These are phyloP conservation scores for Mycena chlorophos DNA, from an alignment of 768 basidiomycete species.

Conservation along the genomic window DNA sequence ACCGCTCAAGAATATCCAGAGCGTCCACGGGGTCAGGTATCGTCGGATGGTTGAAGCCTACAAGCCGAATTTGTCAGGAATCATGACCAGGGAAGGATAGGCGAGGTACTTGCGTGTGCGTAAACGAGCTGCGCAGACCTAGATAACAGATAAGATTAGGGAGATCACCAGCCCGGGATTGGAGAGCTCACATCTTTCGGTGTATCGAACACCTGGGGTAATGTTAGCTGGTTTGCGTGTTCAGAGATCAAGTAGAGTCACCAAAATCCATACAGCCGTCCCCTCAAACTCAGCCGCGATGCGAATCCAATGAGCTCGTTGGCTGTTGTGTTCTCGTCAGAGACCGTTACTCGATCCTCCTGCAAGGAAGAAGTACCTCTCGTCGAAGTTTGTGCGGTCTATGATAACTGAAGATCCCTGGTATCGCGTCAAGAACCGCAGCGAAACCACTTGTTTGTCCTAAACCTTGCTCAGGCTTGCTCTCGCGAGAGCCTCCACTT, in stretches of 20 bases:
- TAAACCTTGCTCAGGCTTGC: too few relatives aligned
- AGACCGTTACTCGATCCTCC: neutral
- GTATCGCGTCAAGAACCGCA: too few relatives aligned
- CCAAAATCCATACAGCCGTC: constrained; percentile 68
- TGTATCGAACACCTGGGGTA: constrained; percentile 56
- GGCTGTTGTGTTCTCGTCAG: constrained; percentile 39
- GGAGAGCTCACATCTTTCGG: constrained; percentile 63
- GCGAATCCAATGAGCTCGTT: constrained; percentile 71
- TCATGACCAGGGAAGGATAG: neutral
- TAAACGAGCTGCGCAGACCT: constrained; percentile 67
- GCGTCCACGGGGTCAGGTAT: constrained; percentile 63
- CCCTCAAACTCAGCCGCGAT: constrained; percentile 69
- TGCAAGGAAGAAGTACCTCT: constrained; percentile 48
- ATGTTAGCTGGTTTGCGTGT: constrained; percentile 12
- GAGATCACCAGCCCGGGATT: neutral
- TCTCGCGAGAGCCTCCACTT: constrained; percentile 63
- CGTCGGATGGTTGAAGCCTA: constrained; percentile 63
- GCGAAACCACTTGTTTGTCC: too few relatives aligned
- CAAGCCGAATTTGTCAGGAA: constrained; percentile 8
- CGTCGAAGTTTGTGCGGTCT: constrained; percentile 77
- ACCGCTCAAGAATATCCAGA: constrained; percentile 60
- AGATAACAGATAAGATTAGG: constrained; percentile 10
- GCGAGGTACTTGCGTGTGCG: constrained; percentile 49
- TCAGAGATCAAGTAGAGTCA: constrained; percentile 1
- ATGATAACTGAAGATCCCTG: constrained; percentile 74